Base-by-base conservation (phyloP, 2,329 filamentous ascomycete genomes). In the Colletotrichum sp. region DNA sequence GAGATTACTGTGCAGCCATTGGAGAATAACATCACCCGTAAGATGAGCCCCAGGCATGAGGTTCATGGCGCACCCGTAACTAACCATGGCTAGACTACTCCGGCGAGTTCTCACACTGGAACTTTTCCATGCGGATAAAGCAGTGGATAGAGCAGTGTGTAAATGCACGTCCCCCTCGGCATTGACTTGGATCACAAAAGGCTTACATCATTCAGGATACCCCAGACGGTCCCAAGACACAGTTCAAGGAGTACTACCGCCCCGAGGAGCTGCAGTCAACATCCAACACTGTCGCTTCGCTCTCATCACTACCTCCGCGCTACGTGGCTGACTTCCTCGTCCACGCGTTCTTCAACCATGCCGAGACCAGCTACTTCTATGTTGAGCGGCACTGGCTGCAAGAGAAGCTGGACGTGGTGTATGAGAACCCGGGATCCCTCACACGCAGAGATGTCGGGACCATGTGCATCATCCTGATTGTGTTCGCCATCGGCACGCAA, bases 71-170 rank as follows among this genome's bases (percentile, higher is more conserved):
- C 43, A 4, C n/a, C 32, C 26, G 18, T 60, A 70, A 12, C 64
- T 77, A 28, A 71, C 72, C 52, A 7, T 6, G 43, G 26, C 18
- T 57, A 89, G 87, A 89, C 70, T 89, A 88, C 74, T 89, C 88
- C 1, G 88, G 88, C 10, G 88, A 89, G 76, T 89, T 89, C 78
- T 89, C 88, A 2, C 87, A 89, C 72, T 89, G 87, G 86, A 89
- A 89, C 77, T 89, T 89, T 78, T 89, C 87, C 55, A 88, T 88
- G 86, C 82, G 86, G 55, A 85, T 88, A 77, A 88, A 88, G 77
- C 84, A 86, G n/a, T 87, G 86, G 80, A 86, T 89, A n/a, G 85
- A 88, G 70, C 82, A 86, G 66, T 85, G 83, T 73, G 82, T 82
- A 74, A 82, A 79, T 74, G 82, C 82, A 80, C 75, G 78, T 78